Conservation (phyloP, 306 rosid genomes). For the Nissolia schottii region DNA sequence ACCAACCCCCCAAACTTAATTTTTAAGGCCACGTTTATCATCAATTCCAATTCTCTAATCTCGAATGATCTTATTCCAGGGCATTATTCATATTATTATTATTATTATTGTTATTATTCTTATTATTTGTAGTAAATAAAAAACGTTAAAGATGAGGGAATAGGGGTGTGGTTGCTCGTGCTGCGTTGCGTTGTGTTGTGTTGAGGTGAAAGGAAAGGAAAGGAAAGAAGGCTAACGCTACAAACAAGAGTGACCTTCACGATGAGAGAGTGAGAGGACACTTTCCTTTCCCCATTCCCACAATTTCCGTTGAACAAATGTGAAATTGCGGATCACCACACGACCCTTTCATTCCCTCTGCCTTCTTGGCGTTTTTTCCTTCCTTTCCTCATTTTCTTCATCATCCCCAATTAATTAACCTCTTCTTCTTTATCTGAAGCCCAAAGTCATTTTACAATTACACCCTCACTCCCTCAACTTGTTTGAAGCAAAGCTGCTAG, state of each 20-base stretch:
- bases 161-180: background rate
- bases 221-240: slow-evolving; percentile 37
- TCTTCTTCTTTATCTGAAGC: slow-evolving; percentile 27
- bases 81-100: background rate
- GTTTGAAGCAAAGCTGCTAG: background rate
- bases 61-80: background rate
- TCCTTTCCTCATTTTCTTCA: slow-evolving; percentile 22
- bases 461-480: too few relatives aligned
- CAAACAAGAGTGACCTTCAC: slow-evolving; percentile 43
- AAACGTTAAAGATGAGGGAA: background rate
- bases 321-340: slow-evolving; percentile 70
- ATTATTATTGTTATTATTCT: too few relatives aligned
- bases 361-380: background rate
- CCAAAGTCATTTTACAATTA: background rate
- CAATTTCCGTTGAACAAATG: slow-evolving; percentile 20
- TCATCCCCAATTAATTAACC: background rate
- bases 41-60: too few relatives aligned
- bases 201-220: too few relatives aligned
- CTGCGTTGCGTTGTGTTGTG: too few relatives aligned
- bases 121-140: too few relatives aligned
- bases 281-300: slow-evolving; percentile 18
- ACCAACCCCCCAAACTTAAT: background rate
- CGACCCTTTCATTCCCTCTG: slow-evolving; percentile 53
- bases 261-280: slow-evolving; percentile 22
- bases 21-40: background rate